A percentile compares a stretch with the other conserved stretches of the same genome.
Conservation (phyloP, 371 early-diverging fungal species). For the Mortierella sp. region DNA sequence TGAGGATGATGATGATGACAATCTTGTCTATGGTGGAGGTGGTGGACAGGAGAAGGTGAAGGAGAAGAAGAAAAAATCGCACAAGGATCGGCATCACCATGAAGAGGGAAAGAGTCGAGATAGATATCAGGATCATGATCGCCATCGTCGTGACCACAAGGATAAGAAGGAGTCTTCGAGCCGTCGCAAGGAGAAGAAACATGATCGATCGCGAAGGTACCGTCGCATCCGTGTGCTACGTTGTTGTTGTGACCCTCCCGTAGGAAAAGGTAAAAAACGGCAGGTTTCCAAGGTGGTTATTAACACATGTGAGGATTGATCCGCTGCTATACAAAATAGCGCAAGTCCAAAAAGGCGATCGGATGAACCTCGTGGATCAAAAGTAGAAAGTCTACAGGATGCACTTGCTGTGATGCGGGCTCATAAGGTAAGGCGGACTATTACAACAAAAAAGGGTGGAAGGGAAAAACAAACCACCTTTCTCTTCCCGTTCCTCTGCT, state of each 20-base stretch:
- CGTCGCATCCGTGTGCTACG: not conserved
- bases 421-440: conserved; percentile 32
- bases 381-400: conserved; percentile 44
- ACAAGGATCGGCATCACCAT: conserved; percentile 20
- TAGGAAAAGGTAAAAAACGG: not conserved
- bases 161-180: conserved; percentile 26
- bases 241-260: not conserved
- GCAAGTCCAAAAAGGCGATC: conserved; percentile 31
- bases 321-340: not conserved
- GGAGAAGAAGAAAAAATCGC: conserved; percentile 17
- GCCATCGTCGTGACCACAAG: conserved; percentile 16
- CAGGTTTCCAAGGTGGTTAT: not conserved
- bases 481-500: not conserved
- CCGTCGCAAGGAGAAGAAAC: conserved; percentile 28
- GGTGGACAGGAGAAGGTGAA: conserved; percentile 6
- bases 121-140: conserved; percentile 10
- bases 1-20: conserved; percentile 32
- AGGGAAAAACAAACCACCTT: too few species aligned
- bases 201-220: conserved; percentile 43
- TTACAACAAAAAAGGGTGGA: too few species aligned
- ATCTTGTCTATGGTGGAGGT: not conserved
- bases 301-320: not conserved
- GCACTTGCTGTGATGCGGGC: conserved; percentile 52
- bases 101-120: conserved; percentile 18
- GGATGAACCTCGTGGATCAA: conserved; percentile 24